These are phyloP conservation scores for Dactylonectria macrodidyma DNA, from an alignment of 2,329 filamentous ascomycete genomes.

Conservation along the genomic window DNA sequence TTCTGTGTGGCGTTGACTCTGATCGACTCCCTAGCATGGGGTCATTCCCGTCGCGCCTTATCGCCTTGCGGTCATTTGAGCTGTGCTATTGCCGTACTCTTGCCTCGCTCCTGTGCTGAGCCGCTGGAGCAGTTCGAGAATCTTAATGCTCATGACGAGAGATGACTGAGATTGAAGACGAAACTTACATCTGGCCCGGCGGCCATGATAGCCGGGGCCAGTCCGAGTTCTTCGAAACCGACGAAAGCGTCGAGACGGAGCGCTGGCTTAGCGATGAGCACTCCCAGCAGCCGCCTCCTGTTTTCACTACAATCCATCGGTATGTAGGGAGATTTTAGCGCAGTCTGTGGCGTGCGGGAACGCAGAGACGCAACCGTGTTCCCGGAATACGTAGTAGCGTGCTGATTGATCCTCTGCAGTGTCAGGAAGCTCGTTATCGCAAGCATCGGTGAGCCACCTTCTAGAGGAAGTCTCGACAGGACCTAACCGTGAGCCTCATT, in stretches of 20 bases:
- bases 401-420: slow-evolving; percentile 3
- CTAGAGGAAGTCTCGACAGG: neutral
- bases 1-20: too few relatives aligned
- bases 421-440: neutral
- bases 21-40: too few relatives aligned
- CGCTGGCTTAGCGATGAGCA: neutral
- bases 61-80: too few relatives aligned
- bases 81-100: too few relatives aligned
- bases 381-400: neutral
- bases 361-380: neutral
- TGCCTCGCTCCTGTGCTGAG: too few relatives aligned
- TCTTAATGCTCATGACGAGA: too few relatives aligned
- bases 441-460: neutral
- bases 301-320: neutral
- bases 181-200: too few relatives aligned
- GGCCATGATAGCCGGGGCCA: neutral
- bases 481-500: neutral
- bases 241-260: slow-evolving; percentile 1
- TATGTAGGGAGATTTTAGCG: neutral
- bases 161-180: too few relatives aligned
- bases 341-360: neutral
- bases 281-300: neutral
- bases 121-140: too few relatives aligned
- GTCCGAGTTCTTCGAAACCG: neutral
- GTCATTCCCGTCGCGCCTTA: too few relatives aligned